phyloP scores from a whole-genome alignment of 2,329 filamentous ascomycete genomes.

The Botrytis sinoallii region DNA sequence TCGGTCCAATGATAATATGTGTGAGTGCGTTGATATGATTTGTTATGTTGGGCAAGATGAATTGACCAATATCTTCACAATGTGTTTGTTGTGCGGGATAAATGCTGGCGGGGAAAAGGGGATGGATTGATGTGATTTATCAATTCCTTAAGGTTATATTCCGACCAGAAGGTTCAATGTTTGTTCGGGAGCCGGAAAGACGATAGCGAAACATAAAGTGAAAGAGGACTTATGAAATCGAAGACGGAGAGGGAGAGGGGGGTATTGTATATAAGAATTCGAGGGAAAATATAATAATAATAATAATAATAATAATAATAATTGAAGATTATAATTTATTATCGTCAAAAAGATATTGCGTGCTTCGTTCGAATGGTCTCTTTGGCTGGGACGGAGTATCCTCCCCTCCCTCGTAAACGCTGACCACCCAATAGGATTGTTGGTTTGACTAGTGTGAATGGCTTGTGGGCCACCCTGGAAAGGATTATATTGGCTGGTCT shows the following conservation, averaged over 20 bases:
- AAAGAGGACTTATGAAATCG: background rate
- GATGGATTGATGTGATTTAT: slow-evolving; percentile 3
- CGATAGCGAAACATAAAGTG: background rate
- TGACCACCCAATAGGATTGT: slow-evolving; percentile 4
- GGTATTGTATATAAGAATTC: background rate
- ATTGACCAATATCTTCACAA: background rate
- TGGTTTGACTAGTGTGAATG: background rate
- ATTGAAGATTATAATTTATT: background rate
- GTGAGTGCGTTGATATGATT: no score
- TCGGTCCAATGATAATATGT: background rate
- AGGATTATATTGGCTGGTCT: background rate
- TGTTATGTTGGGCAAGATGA: background rate
- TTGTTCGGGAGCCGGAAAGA: background rate
- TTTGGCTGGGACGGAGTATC: background rate
- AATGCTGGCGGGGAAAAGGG: background rate
- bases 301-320: no score
- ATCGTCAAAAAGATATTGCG: background rate
- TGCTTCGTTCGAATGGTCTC: slow-evolving; percentile 2
- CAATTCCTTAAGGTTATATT: background rate
- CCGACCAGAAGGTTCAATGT: background rate
- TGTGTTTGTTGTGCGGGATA: background rate
- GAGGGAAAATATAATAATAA: background rate
- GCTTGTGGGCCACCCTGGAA: background rate
- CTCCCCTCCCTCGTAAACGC: slow-evolving; percentile 5
- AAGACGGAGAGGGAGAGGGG: background rate